Base-by-base conservation (phyloP, 345 rosid genomes). In the Salix arbutifolia region DNA sequence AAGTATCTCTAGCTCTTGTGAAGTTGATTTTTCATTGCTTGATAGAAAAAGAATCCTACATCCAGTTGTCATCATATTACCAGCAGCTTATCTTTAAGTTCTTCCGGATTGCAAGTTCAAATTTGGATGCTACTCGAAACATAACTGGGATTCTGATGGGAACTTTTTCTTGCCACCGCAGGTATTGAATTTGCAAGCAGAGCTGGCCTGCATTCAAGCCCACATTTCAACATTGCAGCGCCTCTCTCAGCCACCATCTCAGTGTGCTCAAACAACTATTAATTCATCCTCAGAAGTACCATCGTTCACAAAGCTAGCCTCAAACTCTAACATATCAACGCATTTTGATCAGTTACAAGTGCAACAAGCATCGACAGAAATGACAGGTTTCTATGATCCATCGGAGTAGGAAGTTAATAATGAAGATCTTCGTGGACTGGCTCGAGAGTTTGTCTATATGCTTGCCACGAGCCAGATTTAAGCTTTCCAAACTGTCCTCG, bases 161-260 rank as follows among this genome's bases (percentile, higher is more conserved):
- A 25, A 68, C 37, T 40, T 44, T 58, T 21, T 50, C 8, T 17
- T 35, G 38, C 26, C 50, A 26, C 8, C 7, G 19, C 77, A 94
- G 98, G 92, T 91, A 17, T 86, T 89, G 82, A 90, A 85, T 84
- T 79, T 95, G 67, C 99, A 91, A 77, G 91, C 97, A 0, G 97
- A 94, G 76, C 79, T 94, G 17, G 89, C 97, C 6, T 85, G 78
- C 82, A 83, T 86, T 65, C 97, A 90, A 78, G 93, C 93, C 44
- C 83, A 83, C 35, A 89, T 93, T 48, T 84, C 92, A 2, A 82
- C 87, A 33, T 26, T 93, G 79, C 92, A 84, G 30, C 81, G 79
- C 30, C 65, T 86, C 17, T 77, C 89, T 60, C 79, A 76, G 1
- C 72, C 72, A 17, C 80, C 79, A 30, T 76, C 78, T 19, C 70